Evolutionary conservation across 768 basidiomycete species (phyloP).

Genomic region (Boletus patriciae): DNA sequence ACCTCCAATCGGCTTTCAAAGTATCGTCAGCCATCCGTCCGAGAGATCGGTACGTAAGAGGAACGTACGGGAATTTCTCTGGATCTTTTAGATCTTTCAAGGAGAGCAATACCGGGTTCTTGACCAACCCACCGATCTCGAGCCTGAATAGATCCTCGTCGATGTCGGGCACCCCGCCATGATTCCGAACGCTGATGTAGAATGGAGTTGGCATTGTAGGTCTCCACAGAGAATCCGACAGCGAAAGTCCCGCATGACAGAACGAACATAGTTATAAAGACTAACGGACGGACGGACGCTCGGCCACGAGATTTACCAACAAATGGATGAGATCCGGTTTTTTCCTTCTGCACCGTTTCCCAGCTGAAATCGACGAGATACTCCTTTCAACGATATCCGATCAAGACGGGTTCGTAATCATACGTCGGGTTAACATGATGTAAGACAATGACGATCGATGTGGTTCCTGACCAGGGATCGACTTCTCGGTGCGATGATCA

Average conservation of each 20-base stretch:
- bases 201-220: no score
- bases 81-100: slow-evolving; percentile 51
- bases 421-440: not conserved
- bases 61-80: slow-evolving; percentile 41
- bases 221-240: not conserved
- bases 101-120: slow-evolving; percentile 37
- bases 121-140: slow-evolving; percentile 21
- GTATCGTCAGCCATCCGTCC: not conserved
- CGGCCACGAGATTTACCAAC: no score
- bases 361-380: no score
- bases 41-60: not conserved
- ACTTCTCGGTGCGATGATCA: no score
- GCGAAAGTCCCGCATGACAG: slow-evolving; percentile 36
- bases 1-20: slow-evolving; percentile 45
- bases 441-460: not conserved
- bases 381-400: slow-evolving; percentile 41
- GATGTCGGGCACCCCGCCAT: slow-evolving; percentile 53
- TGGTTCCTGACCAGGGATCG: slow-evolving; percentile 10
- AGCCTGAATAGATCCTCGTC: slow-evolving; percentile 46
- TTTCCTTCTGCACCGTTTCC: no score
- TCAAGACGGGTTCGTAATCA: no score
- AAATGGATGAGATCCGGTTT: no score
- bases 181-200: slow-evolving; percentile 46
- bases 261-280: not conserved
- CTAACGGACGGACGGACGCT: no score